Percentiles rank a stretch among this genome's conserved stretches.
Evolutionary conservation across 1,284 basidiomycete genomes (phyloP).

Genomic region (Trametes hirsuta): DNA sequence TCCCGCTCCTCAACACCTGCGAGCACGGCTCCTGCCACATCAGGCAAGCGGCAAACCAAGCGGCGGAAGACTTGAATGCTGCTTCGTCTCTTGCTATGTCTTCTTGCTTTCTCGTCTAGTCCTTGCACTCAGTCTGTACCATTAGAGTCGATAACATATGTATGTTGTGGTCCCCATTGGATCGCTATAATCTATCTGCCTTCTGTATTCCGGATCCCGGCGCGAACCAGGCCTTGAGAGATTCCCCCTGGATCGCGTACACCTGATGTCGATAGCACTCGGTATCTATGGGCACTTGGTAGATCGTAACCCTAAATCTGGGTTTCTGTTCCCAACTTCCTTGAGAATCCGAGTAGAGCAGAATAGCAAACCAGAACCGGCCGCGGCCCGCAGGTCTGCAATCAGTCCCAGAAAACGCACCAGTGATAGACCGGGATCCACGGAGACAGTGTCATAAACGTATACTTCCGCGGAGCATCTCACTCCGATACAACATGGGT

Average conservation of each 20-base stretch:
- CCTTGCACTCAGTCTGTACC: constrained; percentile 11
- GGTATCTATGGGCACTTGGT: not conserved
- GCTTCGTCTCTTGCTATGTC: not conserved
- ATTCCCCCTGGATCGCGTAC: not conserved
- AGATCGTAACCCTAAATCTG: constrained; percentile 12
- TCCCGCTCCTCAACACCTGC: constrained; percentile 61
- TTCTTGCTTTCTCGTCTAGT: not conserved
- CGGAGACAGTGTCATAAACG: no score
- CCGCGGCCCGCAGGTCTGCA: no score
- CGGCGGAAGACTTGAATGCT: constrained; percentile 32
- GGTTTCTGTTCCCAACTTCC: not conserved
- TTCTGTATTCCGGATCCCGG: not conserved
- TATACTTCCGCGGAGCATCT: no score
- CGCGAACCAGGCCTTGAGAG: not conserved
- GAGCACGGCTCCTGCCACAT: constrained; percentile 41
- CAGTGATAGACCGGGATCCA: no score
- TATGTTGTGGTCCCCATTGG: constrained; percentile 1
- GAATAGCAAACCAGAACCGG: no score
- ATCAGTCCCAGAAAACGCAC: no score
- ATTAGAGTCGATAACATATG: constrained; percentile 13
- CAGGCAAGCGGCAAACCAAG: constrained; percentile 47
- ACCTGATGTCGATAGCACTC: not conserved
- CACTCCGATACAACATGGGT: no score
- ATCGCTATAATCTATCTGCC: constrained; percentile 8
- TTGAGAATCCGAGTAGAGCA: no score